Percentiles rank a stretch among this genome's conserved stretches.
These are phyloP conservation scores for Nicotiana tabacum DNA, from an alignment of 257 asterid species.

Conservation along the genomic window DNA sequence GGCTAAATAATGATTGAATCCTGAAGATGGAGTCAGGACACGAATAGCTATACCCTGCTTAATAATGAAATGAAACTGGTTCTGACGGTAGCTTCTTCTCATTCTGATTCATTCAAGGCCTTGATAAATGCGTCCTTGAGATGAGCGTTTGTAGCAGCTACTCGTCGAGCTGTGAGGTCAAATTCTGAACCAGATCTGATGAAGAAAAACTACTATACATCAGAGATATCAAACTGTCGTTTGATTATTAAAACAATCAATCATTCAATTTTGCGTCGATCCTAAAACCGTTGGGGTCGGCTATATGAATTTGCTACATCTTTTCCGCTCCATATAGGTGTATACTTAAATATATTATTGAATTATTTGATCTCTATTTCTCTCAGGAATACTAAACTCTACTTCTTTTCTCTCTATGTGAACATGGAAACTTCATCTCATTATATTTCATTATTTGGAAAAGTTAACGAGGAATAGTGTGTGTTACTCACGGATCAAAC, in stretches of 20 bases:
- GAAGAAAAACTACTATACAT: not conserved
- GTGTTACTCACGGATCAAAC: conserved; percentile 71
- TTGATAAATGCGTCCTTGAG: conserved; percentile 57
- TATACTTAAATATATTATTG: not conserved
- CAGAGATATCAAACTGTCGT: not conserved
- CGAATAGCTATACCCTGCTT: not conserved
- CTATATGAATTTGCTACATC: not conserved
- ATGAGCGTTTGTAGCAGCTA: conserved; percentile 70
- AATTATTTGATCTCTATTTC: not conserved
- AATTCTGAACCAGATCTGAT: conserved; percentile 63
- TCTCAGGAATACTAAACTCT: not conserved
- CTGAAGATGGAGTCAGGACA: not conserved
- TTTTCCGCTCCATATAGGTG: not conserved
- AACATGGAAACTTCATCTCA: not conserved
- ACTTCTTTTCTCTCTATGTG: not conserved
- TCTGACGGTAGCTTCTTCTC: conserved; percentile 22
- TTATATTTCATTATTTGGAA: not conserved
- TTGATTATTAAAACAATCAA: not conserved
- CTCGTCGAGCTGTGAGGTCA: conserved; percentile 62
- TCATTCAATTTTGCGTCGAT: not conserved
- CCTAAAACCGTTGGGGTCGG: not conserved
- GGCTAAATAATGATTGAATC: conserved; percentile 2
- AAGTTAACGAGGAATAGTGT: not conserved
- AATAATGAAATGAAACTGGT: not conserved
- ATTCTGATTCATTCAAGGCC: conserved; percentile 53